phyloP scores from a whole-genome alignment of 2,329 filamentous ascomycete species.

The Chrysosporium queenslandicum region DNA sequence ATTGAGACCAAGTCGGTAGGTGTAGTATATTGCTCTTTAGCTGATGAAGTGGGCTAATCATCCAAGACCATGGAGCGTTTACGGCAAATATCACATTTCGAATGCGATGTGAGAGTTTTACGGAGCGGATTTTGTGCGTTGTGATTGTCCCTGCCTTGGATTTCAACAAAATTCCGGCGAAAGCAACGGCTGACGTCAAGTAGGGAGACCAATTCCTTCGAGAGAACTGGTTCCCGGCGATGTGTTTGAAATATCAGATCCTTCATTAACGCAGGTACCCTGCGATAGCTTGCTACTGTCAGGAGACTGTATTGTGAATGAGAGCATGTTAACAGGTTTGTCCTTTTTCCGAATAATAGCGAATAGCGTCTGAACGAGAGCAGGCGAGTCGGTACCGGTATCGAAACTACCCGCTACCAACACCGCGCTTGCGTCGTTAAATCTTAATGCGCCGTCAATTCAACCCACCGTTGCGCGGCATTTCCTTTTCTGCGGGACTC shows the following conservation, averaged over 20 bases:
- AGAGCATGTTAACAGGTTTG: slow-evolving; percentile 85
- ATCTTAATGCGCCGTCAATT: slow-evolving; percentile 71
- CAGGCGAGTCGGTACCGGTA: slow-evolving; percentile 88
- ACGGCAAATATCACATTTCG: slow-evolving; percentile 83
- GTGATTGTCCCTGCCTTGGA: neutral
- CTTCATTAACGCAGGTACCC: slow-evolving; percentile 74
- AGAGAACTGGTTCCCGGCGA: slow-evolving; percentile 88
- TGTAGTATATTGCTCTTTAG: slow-evolving; percentile 10
- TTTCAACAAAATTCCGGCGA: slow-evolving; percentile 4
- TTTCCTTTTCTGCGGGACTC: slow-evolving; percentile 90
- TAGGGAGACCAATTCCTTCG: slow-evolving; percentile 74
- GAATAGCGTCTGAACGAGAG: slow-evolving; percentile 18
- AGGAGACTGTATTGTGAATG: slow-evolving; percentile 96
- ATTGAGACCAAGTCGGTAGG: slow-evolving; percentile 75
- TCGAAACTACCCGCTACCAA: slow-evolving; percentile 81
- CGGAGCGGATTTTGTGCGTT: slow-evolving; percentile 81
- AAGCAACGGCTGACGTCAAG: slow-evolving; percentile 2
- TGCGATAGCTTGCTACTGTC: slow-evolving; percentile 84
- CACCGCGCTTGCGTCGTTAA: slow-evolving; percentile 63
- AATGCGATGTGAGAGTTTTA: slow-evolving; percentile 88
- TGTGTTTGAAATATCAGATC: slow-evolving; percentile 93
- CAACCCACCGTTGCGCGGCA: slow-evolving; percentile 75
- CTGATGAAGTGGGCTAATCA: slow-evolving; percentile 6
- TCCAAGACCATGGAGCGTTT: slow-evolving; percentile 73
- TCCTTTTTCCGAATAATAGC: neutral